Percentiles rank a stretch among this genome's conserved stretches.
These are phyloP conservation scores for Nepenthes gracilis DNA, from an alignment of 148 eudicot species.

Conservation along the genomic window DNA sequence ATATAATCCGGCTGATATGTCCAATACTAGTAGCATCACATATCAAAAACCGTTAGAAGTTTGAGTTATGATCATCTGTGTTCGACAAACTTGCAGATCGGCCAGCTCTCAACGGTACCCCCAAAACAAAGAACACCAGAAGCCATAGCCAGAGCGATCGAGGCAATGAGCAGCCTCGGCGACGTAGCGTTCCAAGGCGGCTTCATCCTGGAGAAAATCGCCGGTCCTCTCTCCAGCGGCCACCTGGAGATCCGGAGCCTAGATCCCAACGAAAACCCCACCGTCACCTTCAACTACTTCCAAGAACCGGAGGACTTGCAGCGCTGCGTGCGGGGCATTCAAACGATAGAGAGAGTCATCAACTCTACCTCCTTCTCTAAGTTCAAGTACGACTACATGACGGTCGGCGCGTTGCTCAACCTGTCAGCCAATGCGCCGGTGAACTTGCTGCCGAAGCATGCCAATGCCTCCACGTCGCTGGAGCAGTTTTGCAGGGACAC, in stretches of 20 bases:
- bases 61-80: too few relatives aligned
- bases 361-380: slow-evolving; percentile 41
- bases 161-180: slow-evolving; percentile 38
- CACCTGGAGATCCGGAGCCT: slow-evolving; percentile 42
- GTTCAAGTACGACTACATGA: slow-evolving; percentile 26
- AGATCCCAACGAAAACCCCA: slow-evolving; percentile 57
- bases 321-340: slow-evolving; percentile 56
- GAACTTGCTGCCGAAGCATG: slow-evolving; percentile 50
- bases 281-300: slow-evolving; percentile 84
- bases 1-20: too few relatives aligned
- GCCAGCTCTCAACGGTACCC: slow-evolving; percentile 72
- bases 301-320: slow-evolving; percentile 53
- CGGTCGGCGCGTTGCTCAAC: slow-evolving; percentile 34
- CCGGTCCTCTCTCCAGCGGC: slow-evolving; percentile 70
- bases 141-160: slow-evolving; percentile 52
- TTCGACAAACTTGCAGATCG: slow-evolving; percentile 35
- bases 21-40: too few relatives aligned
- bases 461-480: slow-evolving; percentile 29
- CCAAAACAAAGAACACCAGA: slow-evolving; percentile 80
- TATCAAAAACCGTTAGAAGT: too few relatives aligned
- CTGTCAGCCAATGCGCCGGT: slow-evolving; percentile 41
- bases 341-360: slow-evolving; percentile 37
- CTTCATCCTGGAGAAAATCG: slow-evolving; percentile 67
- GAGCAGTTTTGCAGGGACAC: slow-evolving; percentile 59
- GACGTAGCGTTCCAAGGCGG: slow-evolving; percentile 64